A percentile compares a stretch with the other conserved stretches of the same genome.
Evolutionary conservation across 2,329 filamentous ascomycete species (phyloP).

Genomic region (Aspergillus pseudoglaucus): DNA sequence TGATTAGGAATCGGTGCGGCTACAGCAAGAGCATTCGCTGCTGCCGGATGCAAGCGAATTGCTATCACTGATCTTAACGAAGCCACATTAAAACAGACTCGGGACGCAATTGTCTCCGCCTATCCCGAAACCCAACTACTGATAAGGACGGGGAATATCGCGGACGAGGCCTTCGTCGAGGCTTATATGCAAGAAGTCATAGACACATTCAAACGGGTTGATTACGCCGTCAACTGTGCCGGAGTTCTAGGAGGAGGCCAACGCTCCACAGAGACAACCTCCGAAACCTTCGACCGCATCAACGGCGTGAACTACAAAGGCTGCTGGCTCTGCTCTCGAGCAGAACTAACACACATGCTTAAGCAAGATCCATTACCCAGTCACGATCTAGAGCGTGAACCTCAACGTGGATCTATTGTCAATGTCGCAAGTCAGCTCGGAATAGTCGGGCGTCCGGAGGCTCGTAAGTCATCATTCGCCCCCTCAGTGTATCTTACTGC

Average conservation of each 20-base stretch:
- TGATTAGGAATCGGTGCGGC: slow-evolving; percentile 51
- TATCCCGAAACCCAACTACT: slow-evolving; percentile 32
- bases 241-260: slow-evolving; percentile 36
- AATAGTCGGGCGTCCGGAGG: slow-evolving; percentile 42
- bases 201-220: slow-evolving; percentile 41
- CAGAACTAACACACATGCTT: slow-evolving; percentile 42
- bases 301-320: slow-evolving; percentile 52
- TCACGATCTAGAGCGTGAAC: slow-evolving; percentile 28
- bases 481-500: neutral
- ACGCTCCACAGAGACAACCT: slow-evolving; percentile 39
- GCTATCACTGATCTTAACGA: slow-evolving; percentile 50
- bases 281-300: slow-evolving; percentile 47
- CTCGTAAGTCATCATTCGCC: slow-evolving; percentile 29
- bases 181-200: slow-evolving; percentile 25
- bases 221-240: slow-evolving; percentile 54
- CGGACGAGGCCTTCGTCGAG: slow-evolving; percentile 42
- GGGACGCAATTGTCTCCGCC: slow-evolving; percentile 19
- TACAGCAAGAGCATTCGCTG: slow-evolving; percentile 46
- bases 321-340: slow-evolving; percentile 43
- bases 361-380: slow-evolving; percentile 37
- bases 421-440: slow-evolving; percentile 51
- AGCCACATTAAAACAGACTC: slow-evolving; percentile 30
- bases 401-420: slow-evolving; percentile 45
- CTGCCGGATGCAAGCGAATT: slow-evolving; percentile 45
- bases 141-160: slow-evolving; percentile 40